Conservation (phyloP, 1,139 yeast genomes). For the Saccharomyces hybrid region DNA sequence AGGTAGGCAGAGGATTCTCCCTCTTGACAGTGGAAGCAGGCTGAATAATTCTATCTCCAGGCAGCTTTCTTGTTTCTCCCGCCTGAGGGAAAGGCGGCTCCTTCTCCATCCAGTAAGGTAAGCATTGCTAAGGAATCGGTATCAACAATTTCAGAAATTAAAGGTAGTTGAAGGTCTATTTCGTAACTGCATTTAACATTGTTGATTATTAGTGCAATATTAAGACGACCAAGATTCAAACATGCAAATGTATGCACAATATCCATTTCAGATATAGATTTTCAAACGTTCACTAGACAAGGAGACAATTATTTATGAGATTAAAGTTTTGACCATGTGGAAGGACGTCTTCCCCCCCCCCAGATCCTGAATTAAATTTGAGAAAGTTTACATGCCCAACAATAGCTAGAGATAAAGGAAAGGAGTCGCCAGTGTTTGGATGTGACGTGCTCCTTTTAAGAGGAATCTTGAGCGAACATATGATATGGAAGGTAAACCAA, state of each 20-base stretch:
- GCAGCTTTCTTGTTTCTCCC: not conserved
- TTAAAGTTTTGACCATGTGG: not conserved
- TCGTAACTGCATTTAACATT: not conserved
- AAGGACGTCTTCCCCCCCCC: not conserved
- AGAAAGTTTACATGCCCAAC: not conserved
- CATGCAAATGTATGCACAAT: slow-evolving; percentile 30
- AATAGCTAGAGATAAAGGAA: not conserved
- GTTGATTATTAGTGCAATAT: not conserved
- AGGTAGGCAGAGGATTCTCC: not conserved
- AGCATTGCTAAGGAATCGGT: not conserved
- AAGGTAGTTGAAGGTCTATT: not conserved
- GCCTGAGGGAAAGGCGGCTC: not conserved
- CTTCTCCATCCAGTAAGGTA: not conserved
- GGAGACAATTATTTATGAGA: not conserved
- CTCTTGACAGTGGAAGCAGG: not conserved
- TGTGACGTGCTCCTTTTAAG: not conserved
- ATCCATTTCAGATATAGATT: slow-evolving; percentile 1
- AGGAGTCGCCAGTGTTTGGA: not conserved
- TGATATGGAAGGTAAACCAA: not conserved
- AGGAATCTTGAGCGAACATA: not conserved
- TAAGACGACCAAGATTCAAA: slow-evolving; percentile 26
- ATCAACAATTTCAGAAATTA: not conserved
- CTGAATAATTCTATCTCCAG: not conserved
- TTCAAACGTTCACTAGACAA: not conserved
- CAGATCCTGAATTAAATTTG: not conserved